Base-by-base conservation (phyloP, 805 yeast genomes). In the Starmerella apis region DNA sequence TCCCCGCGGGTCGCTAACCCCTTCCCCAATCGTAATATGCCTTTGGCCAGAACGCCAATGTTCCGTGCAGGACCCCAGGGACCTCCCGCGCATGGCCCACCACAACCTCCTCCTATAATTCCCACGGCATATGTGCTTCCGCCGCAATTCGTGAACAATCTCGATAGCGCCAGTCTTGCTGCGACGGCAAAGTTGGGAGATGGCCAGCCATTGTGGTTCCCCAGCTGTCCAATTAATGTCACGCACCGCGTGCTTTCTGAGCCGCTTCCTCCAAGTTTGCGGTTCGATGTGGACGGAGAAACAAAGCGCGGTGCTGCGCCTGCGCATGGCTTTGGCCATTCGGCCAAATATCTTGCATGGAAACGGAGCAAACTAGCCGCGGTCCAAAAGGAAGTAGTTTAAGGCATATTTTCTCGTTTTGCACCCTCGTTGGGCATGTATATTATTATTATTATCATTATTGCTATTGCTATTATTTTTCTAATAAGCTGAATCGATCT, bases 291-390 rank as follows among this genome's bases (percentile, higher is more conserved):
- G 28, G 59, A 58, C 19, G 59, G 61, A 20, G 64, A 58, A 45
- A 51, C 63, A 9, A 64, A 60, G 33, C 53, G 57, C n/a, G 60
- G 59, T n/a, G 58, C 56, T 3, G 60, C 61, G 3, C 56, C 49
- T 3, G 53, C 62, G 9, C 52, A 49, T 32, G 74, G 74, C 32
- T 62, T 80, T 32, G 86, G 94, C 5, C 94, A 86, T 60, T 76
- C 83, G 46, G 85, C 86, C 2, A 72, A 73, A 59, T 87, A 83
- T 61, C 64, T 86, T 61, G 84, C 86, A 1, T 79, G 75, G 75
- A 77, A 74, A 61, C 53, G 51, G 28, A 31, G 37, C 20, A 30
- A 20, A 28, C 37, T 43, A 16, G 6, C 35, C 11, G 45, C 45
- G 11, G 33, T 35, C n/a, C 33, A 25, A n/a, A 18, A 28, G n/a